A percentile compares a stretch with the other conserved stretches of the same genome.
These are phyloP conservation scores for Xylariaceae sp. DNA, from an alignment of 2,329 filamentous ascomycete genomes.

Conservation along the genomic window DNA sequence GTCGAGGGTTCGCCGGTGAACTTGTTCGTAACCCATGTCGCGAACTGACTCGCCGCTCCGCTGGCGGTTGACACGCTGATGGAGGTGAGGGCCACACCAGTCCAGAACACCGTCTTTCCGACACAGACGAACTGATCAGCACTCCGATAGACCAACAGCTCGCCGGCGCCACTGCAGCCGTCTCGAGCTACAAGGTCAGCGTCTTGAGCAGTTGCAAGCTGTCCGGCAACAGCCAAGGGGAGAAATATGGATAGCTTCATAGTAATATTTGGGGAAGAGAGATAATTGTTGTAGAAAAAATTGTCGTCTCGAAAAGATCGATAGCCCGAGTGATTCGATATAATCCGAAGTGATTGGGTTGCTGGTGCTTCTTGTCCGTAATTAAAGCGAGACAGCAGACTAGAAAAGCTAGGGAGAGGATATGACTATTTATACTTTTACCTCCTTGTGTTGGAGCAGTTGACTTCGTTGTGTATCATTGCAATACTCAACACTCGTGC, in stretches of 20 bases:
- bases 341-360: no score
- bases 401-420: no score
- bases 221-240: background rate
- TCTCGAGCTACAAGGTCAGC: background rate
- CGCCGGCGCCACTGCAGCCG: background rate
- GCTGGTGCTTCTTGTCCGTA: no score
- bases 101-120: constrained; percentile 1
- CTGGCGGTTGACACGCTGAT: background rate
- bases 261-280: no score
- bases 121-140: background rate
- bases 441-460: no score
- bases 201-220: background rate
- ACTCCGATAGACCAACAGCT: background rate
- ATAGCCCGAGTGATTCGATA: no score
- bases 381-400: no score
- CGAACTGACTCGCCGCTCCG: background rate
- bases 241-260: constrained; percentile 1
- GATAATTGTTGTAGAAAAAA: no score
- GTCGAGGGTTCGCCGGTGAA: background rate
- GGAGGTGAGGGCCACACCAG: background rate
- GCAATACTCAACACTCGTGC: no score
- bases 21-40: constrained; percentile 6
- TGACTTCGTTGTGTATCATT: no score
- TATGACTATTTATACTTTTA: no score
- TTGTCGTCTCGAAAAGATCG: no score